A percentile compares a stretch with the other conserved stretches of the same genome.
phyloP scores from a whole-genome alignment of 2,329 filamentous ascomycete genomes.

The Arthrobotrys musiformis region DNA sequence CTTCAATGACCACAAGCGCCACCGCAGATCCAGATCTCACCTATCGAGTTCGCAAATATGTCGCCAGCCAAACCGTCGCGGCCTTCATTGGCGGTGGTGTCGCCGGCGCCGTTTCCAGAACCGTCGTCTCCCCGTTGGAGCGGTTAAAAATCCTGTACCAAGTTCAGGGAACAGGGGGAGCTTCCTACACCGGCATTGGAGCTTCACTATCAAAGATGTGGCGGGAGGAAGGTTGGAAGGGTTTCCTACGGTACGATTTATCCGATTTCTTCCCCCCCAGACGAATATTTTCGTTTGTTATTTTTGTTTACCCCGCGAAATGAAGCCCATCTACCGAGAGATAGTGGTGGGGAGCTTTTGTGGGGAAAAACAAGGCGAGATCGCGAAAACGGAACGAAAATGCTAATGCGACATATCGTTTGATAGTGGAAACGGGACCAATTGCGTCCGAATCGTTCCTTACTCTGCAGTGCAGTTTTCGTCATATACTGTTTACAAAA shows the following conservation, averaged over 20 bases:
- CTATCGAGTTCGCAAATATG: slow-evolving; percentile 61
- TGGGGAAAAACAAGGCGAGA: slow-evolving; percentile 9
- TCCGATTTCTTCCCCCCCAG: background rate
- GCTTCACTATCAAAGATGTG: slow-evolving; percentile 95
- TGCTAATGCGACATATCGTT: slow-evolving; percentile 31
- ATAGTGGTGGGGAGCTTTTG: background rate
- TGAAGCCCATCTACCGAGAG: background rate
- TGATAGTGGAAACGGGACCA: slow-evolving; percentile 83
- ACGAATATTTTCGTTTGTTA: background rate
- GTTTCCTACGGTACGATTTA: slow-evolving; percentile 78
- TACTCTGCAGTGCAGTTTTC: slow-evolving; percentile 99
- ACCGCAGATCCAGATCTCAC: slow-evolving; percentile 24
- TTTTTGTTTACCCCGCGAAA: slow-evolving; percentile 3
- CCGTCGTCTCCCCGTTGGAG: slow-evolving; percentile 94
- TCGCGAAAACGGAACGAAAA: too few species aligned
- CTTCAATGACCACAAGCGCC: slow-evolving; percentile 53
- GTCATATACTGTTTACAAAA: slow-evolving; percentile 97
- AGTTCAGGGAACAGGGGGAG: slow-evolving; percentile 86
- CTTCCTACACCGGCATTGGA: slow-evolving; percentile 91
- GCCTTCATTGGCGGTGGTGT: slow-evolving; percentile 95
- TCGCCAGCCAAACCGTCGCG: slow-evolving; percentile 86
- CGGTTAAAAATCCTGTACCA: slow-evolving; percentile 98
- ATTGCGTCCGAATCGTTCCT: slow-evolving; percentile 97
- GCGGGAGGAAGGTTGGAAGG: slow-evolving; percentile 94
- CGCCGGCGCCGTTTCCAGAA: slow-evolving; percentile 95